These are phyloP conservation scores for Lindgomyces ingoldianus DNA, from an alignment of 495 filamentous ascomycete species.

Conservation along the genomic window DNA sequence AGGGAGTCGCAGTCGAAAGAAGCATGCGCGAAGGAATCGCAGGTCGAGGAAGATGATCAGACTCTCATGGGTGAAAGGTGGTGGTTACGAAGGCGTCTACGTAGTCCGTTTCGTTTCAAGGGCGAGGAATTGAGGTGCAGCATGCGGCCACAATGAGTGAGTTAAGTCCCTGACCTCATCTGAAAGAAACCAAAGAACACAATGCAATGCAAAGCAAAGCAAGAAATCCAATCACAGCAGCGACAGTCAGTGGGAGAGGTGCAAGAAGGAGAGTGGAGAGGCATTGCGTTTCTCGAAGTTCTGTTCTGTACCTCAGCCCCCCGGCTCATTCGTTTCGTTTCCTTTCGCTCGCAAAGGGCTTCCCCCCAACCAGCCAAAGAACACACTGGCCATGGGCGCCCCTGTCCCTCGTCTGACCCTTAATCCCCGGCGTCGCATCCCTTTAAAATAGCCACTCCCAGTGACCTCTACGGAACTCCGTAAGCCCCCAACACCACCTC, in stretches of 20 bases:
- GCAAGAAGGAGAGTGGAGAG: background rate
- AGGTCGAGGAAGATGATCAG: background rate
- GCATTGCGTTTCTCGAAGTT: background rate
- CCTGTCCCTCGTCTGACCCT: background rate
- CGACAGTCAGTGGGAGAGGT: background rate
- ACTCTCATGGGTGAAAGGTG: background rate
- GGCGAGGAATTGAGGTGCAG: background rate
- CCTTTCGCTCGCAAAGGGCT: background rate
- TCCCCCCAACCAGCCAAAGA: background rate
- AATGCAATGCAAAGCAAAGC: background rate
- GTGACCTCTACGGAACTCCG: background rate
- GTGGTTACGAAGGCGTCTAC: background rate
- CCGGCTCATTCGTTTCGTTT: background rate
- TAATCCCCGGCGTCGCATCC: no score
- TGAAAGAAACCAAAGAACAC: background rate
- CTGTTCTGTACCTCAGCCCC: background rate
- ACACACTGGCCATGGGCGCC: background rate
- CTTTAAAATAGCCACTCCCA: background rate
- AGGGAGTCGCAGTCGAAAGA: background rate
- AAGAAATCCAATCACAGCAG: background rate
- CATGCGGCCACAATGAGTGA: background rate
- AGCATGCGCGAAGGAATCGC: background rate
- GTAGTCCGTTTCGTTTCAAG: background rate
- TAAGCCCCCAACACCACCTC: background rate
- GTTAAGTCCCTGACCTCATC: background rate